Percentiles rank a stretch among this genome's conserved stretches.
Evolutionary conservation across 768 basidiomycete genomes (phyloP).

Genomic region (Collybiopsis luxurians): DNA sequence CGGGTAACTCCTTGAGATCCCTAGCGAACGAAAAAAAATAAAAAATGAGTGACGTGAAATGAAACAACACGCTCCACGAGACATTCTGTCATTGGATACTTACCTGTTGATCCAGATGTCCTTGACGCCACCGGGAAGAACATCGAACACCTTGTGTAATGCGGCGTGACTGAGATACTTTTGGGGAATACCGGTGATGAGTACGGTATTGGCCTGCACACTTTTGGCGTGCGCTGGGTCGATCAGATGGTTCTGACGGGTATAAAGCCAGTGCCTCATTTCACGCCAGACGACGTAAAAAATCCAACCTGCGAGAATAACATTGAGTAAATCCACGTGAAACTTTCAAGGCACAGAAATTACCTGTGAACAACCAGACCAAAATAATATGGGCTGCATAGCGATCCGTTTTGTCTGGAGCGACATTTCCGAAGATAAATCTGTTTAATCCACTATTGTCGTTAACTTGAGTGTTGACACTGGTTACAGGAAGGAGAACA

Average conservation of each 20-base stretch:
- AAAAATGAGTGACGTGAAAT: neutral
- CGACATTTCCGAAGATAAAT: conserved; percentile 84
- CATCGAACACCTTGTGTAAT: conserved; percentile 67
- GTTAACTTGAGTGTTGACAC: conserved; percentile 45
- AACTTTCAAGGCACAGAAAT: conserved; percentile 26
- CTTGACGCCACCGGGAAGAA: conserved; percentile 87
- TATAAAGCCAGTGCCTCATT: conserved; percentile 74
- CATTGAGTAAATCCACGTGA: neutral
- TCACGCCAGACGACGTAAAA: conserved; percentile 79
- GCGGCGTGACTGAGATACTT: conserved; percentile 72
- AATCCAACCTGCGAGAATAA: conserved; percentile 63
- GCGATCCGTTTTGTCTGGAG: conserved; percentile 43
- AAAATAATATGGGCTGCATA: conserved; percentile 80
- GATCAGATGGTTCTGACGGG: conserved; percentile 82
- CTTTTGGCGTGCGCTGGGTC: conserved; percentile 68
- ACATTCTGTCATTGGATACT: conserved; percentile 12
- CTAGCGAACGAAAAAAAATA: conserved; percentile 28
- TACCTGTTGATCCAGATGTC: conserved; percentile 91
- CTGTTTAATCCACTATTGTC: conserved; percentile 57
- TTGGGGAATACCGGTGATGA: conserved; percentile 85
- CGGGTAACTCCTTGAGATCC: conserved; percentile 84
- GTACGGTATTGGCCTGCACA: conserved; percentile 86
- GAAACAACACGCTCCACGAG: neutral
- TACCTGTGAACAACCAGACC: conserved; percentile 76
- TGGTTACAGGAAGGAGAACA: conserved; percentile 75